Conservation (phyloP, 257 asterid genomes). For the Solanum chiquidenum region DNA sequence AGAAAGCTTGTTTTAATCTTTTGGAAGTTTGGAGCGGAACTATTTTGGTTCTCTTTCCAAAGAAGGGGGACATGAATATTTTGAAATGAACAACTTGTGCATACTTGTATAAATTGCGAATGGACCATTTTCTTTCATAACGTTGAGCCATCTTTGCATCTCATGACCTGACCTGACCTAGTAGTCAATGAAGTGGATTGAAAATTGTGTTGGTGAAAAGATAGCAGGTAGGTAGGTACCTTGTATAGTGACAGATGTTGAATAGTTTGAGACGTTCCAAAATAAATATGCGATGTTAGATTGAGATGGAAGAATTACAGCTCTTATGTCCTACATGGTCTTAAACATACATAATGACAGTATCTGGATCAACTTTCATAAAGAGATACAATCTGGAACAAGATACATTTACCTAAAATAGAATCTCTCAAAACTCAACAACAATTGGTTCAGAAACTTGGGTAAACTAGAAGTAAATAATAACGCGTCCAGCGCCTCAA, state of each 20-base stretch:
- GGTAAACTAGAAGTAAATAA: not conserved
- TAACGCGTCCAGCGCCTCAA: not conserved
- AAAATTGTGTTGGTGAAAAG: not conserved
- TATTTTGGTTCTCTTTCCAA: not conserved
- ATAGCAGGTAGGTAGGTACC: too few relatives aligned
- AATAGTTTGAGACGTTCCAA: not conserved
- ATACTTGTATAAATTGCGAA: not conserved
- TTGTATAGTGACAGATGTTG: too few relatives aligned
- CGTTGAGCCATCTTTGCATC: not conserved
- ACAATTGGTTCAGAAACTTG: not conserved
- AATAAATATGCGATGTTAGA: not conserved
- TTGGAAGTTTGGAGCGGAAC: not conserved
- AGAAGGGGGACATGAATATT: not conserved
- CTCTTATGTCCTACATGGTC: not conserved
- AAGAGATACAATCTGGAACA: not conserved
- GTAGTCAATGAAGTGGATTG: not conserved
- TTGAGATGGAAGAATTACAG: not conserved
- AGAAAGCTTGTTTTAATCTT: not conserved
- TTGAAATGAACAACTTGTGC: not conserved
- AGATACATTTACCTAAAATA: not conserved
- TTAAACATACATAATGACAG: not conserved
- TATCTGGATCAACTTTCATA: not conserved
- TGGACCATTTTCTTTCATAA: not conserved
- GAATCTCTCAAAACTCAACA: not conserved
- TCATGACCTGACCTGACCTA: not conserved